These are phyloP conservation scores for Clarireedia sp. DNA, from an alignment of 2,329 filamentous ascomycete genomes.

Conservation along the genomic window DNA sequence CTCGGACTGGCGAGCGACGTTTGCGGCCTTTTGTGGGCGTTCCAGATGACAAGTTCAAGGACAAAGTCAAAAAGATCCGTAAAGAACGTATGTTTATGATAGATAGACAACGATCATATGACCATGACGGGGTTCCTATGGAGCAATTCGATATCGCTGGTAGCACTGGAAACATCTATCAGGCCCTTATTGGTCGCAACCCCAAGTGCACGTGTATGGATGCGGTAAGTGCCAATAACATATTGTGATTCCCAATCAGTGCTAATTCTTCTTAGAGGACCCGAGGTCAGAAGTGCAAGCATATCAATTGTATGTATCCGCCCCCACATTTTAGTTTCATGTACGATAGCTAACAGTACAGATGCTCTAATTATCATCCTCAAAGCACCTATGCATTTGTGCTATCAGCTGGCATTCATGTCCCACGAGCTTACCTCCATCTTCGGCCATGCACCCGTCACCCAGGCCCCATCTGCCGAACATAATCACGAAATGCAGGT, in stretches of 20 bases:
- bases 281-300: slow-evolving; percentile 18
- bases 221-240: slow-evolving; percentile 11
- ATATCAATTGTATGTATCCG: slow-evolving; percentile 15
- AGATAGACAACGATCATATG: slow-evolving; percentile 9
- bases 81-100: slow-evolving; percentile 22
- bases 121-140: slow-evolving; percentile 6
- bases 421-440: slow-evolving; percentile 14
- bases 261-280: slow-evolving; percentile 10
- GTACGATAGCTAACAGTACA: not conserved
- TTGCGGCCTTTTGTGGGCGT: slow-evolving; percentile 11
- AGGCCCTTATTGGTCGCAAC: slow-evolving; percentile 10
- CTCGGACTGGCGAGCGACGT: slow-evolving; percentile 12
- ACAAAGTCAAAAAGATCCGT: slow-evolving; percentile 13
- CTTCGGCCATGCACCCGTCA: slow-evolving; percentile 16
- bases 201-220: slow-evolving; percentile 19
- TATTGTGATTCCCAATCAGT: not conserved
- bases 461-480: slow-evolving; percentile 9
- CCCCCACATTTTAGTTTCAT: not conserved
- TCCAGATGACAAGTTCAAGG: slow-evolving; percentile 15
- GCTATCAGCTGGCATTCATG: slow-evolving; percentile 17
- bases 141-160: slow-evolving; percentile 18
- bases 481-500: not conserved
- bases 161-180: slow-evolving; percentile 18
- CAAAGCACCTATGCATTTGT: slow-evolving; percentile 15
- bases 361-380: slow-evolving; percentile 19